phyloP scores from a whole-genome alignment of 108 stramenopile genomes.

The Fragilaria crotonensis region DNA sequence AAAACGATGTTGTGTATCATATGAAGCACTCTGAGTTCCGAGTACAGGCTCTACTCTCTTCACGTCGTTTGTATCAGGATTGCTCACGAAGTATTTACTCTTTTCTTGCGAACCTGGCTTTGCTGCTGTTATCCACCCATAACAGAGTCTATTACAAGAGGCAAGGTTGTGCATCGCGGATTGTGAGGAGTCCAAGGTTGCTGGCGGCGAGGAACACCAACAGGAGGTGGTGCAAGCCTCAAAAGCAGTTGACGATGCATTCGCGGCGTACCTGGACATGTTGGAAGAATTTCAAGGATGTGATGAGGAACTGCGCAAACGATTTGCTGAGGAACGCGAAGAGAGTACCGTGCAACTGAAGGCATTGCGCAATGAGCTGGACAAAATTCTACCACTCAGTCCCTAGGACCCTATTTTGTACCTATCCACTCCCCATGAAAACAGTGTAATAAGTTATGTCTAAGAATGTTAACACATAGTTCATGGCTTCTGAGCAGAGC shows the following conservation, averaged over 20 bases:
- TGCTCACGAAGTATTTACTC: neutral
- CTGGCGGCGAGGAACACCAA: conserved; percentile 1
- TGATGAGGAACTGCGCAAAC: conserved; percentile 12
- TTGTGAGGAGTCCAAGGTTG: conserved; percentile 15
- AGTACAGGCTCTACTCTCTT: too few species aligned
- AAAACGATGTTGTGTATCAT: too few species aligned
- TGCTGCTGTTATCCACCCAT: neutral
- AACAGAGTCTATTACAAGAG: conserved; percentile 10
- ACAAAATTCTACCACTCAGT: conserved; percentile 4
- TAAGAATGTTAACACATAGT: neutral
- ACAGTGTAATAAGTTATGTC: neutral
- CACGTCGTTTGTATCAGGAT: too few species aligned
- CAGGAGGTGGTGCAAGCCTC: conserved; percentile 14
- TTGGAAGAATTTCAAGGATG: conserved; percentile 22
- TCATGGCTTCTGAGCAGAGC: too few species aligned
- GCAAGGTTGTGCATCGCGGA: conserved; percentile 24
- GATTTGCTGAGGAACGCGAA: conserved; percentile 12
- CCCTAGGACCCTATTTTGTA: neutral
- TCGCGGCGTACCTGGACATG: conserved; percentile 23
- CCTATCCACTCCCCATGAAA: too few species aligned
- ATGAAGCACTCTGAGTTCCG: too few species aligned
- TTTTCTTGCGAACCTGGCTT: neutral
- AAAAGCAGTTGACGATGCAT: conserved; percentile 24
- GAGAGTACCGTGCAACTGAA: conserved; percentile 17
- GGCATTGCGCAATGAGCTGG: conserved; percentile 21